phyloP scores from a whole-genome alignment of 2,329 filamentous ascomycete genomes.

The Pyrenophora teres region DNA sequence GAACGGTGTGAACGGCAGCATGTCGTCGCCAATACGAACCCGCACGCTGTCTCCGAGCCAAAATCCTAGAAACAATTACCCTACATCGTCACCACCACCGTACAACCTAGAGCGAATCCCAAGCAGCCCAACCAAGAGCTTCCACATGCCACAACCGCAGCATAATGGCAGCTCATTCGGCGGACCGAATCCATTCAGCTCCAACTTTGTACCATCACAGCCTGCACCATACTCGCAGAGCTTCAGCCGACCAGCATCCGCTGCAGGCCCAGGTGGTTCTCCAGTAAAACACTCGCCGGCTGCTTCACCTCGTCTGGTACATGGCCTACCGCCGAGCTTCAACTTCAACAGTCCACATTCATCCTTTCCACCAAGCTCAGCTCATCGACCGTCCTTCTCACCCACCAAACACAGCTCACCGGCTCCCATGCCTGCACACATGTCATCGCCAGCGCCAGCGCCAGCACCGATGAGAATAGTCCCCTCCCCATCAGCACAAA shows the following conservation, averaged over 20 bases:
- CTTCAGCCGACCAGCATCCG: constrained; percentile 41
- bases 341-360: constrained; percentile 52
- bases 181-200: constrained; percentile 20
- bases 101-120: constrained; percentile 34
- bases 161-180: constrained; percentile 37
- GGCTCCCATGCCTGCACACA: constrained; percentile 40
- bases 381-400: constrained; percentile 43
- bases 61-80: constrained; percentile 23
- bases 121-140: constrained; percentile 35
- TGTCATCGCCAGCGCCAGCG: constrained; percentile 40
- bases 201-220: constrained; percentile 25
- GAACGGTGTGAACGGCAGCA: constrained; percentile 33
- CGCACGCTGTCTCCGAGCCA: constrained; percentile 31
- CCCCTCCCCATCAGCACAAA: constrained; percentile 35
- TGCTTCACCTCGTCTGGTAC: constrained; percentile 42
- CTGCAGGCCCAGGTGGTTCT: constrained; percentile 35
- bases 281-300: constrained; percentile 45
- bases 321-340: constrained; percentile 37
- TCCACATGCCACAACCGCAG: constrained; percentile 27
- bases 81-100: constrained; percentile 42
- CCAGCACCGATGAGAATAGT: constrained; percentile 34
- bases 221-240: constrained; percentile 28
- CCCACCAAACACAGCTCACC: constrained; percentile 49
- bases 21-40: constrained; percentile 32
- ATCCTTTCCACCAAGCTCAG: constrained; percentile 50